phyloP scores from a whole-genome alignment of 352 stramenopile genomes.

The Phytophthora brassicae region DNA sequence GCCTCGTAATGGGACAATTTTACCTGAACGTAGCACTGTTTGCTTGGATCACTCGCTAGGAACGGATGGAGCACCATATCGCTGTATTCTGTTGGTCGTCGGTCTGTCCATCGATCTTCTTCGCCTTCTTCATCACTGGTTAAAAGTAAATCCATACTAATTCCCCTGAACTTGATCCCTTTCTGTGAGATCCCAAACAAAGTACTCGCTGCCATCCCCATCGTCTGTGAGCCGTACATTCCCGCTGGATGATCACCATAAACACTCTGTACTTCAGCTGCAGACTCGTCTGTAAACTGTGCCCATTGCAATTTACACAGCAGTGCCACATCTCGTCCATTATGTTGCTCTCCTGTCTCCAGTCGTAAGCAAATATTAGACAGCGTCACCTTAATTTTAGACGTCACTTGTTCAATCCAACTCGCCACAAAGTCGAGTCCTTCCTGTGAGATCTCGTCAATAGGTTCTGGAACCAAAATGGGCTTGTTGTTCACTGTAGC shows the following conservation, averaged over 20 bases:
- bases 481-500: slow-evolving; percentile 10
- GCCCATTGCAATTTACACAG: slow-evolving; percentile 78
- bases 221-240: slow-evolving; percentile 37
- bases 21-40: slow-evolving; percentile 81
- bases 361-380: slow-evolving; percentile 84
- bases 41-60: slow-evolving; percentile 58
- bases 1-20: slow-evolving; percentile 82
- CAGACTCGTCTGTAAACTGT: slow-evolving; percentile 85
- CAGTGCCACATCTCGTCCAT: slow-evolving; percentile 65
- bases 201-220: slow-evolving; percentile 69
- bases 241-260: slow-evolving; percentile 47
- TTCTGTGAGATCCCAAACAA: slow-evolving; percentile 87
- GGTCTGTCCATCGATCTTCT: slow-evolving; percentile 32
- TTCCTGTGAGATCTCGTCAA: slow-evolving; percentile 86
- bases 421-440: slow-evolving; percentile 88
- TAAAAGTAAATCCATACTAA: slow-evolving; percentile 81
- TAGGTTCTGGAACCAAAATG: slow-evolving; percentile 31
- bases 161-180: slow-evolving; percentile 78
- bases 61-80: slow-evolving; percentile 67
- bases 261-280: slow-evolving; percentile 69
- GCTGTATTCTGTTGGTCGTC: slow-evolving; percentile 28
- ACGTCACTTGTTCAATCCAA: slow-evolving; percentile 90
- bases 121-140: slow-evolving; percentile 55
- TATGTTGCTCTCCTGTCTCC: slow-evolving; percentile 65
- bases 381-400: slow-evolving; percentile 89